Evolutionary conservation across 306 rosid species (phyloP).

Genomic region (Cajanus cajan): DNA sequence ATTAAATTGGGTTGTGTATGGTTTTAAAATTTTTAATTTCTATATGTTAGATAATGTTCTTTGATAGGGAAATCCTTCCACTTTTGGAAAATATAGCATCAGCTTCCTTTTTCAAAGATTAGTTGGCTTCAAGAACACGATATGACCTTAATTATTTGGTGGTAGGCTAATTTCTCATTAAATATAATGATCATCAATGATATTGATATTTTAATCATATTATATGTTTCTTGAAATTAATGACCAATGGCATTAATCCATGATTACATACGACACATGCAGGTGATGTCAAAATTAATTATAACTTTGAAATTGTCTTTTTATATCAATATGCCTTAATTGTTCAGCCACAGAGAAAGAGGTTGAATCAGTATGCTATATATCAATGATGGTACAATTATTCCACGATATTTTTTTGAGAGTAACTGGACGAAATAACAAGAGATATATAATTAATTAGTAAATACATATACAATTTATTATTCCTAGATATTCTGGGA

Average conservation of each 20-base stretch:
- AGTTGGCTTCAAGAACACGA: slow-evolving; percentile 41
- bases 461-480: background rate
- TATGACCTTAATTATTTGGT: slow-evolving; percentile 30
- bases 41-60: slow-evolving; percentile 22
- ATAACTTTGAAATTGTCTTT: slow-evolving; percentile 29
- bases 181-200: slow-evolving; percentile 23
- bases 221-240: slow-evolving; percentile 2
- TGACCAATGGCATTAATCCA: slow-evolving; percentile 8
- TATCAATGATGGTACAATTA: slow-evolving; percentile 25
- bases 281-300: slow-evolving; percentile 38
- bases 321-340: slow-evolving; percentile 30
- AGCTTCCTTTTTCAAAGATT: slow-evolving; percentile 36
- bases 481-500: slow-evolving; percentile 1
- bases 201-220: slow-evolving; percentile 21
- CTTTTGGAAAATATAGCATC: slow-evolving; percentile 29
- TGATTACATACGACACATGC: slow-evolving; percentile 25
- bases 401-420: slow-evolving; percentile 19
- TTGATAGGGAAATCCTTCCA: slow-evolving; percentile 29
- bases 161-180: slow-evolving; percentile 33
- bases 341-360: slow-evolving; percentile 22
- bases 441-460: slow-evolving; percentile 28
- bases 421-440: slow-evolving; percentile 16
- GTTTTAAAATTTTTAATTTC: slow-evolving; percentile 20
- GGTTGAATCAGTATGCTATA: slow-evolving; percentile 15
- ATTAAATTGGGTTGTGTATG: slow-evolving; percentile 28